Evolutionary conservation across 2,329 filamentous ascomycete species (phyloP), one percentile per base, ranked within the genome.

Genomic region (Aspergillus novoparasiticus): DNA sequence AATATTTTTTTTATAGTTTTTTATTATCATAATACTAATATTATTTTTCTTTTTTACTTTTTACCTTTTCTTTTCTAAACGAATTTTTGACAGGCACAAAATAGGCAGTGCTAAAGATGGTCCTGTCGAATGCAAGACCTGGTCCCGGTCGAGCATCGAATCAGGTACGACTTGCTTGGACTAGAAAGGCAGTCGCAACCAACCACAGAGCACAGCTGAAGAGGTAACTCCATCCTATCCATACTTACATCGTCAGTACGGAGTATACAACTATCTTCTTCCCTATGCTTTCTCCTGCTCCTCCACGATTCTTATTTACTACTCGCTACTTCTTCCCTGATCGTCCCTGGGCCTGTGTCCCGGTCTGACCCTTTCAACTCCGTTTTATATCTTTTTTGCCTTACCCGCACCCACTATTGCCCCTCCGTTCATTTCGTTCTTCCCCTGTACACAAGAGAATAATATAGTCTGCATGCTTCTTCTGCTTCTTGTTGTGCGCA

Each of bases 401-500:
- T 73, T 69, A 70, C 66, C 69, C 68, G 71, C 72, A 41, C 43
- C 46, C 57, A 21, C 55, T 57, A 60, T 48, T 59, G 53, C 56
- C 60, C 58, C 39, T 58, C 62, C 45, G 56, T 56, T 48, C 56
- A 30, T 39, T 57, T 23, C 26, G 23, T 39, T 58, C 39, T 59
- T 51, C 46, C 60, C 36, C 34, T 65, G 57, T 66, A 66, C 62
- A 63, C 57, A 58, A 57, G 56, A 61, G 59, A 59, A 34, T 41
- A 55, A 39, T 50, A 58, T 34, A 43, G 43, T 56, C 62, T 61
- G 59, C 56, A 59, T 54, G 39, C 34, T 43, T 61, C 48, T 51
- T 51, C 34, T 43, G 60, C 48, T 51, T 51, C 48, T 21, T 64
- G 45, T 62, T 64, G 48, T 66, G 61, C 64, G 59, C 61, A 63